Percentiles rank a stretch among this genome's conserved stretches.
Conservation (phyloP, 148 eudicot genomes). For the Nyssa sinensis region DNA sequence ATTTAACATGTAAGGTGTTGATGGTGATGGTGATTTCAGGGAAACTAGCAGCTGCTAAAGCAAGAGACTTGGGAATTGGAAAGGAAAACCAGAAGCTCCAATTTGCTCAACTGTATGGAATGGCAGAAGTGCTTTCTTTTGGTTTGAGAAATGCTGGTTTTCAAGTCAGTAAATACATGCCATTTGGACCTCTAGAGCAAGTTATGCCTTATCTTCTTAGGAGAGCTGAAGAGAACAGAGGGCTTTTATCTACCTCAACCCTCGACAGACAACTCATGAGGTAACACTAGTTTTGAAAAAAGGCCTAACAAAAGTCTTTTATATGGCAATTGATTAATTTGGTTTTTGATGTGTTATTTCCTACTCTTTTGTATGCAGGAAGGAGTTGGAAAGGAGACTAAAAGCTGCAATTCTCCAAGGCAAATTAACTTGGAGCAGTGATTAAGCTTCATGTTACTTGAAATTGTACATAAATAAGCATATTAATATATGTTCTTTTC, state of each 20-base stretch:
- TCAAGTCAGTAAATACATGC: slow-evolving; percentile 81
- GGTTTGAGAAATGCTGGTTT: slow-evolving; percentile 81
- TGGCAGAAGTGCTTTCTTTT: slow-evolving; percentile 68
- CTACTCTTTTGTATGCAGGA: slow-evolving; percentile 30
- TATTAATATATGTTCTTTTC: too few species aligned
- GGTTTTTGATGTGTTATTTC: neutral
- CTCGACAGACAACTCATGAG: slow-evolving; percentile 70
- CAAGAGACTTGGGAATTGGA: slow-evolving; percentile 52
- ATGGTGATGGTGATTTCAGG: slow-evolving; percentile 48
- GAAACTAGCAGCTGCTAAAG: slow-evolving; percentile 56
- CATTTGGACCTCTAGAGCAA: slow-evolving; percentile 73
- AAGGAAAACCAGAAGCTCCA: slow-evolving; percentile 54
- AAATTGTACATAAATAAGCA: neutral
- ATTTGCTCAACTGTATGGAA: slow-evolving; percentile 84
- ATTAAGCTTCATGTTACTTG: neutral
- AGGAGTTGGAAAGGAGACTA: slow-evolving; percentile 62
- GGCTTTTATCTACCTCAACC: slow-evolving; percentile 58
- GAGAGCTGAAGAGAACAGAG: slow-evolving; percentile 86
- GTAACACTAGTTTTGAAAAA: slow-evolving; percentile 28
- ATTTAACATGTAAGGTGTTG: neutral
- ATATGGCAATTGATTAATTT: neutral
- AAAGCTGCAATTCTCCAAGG: slow-evolving; percentile 27
- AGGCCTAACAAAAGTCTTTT: neutral
- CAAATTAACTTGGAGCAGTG: neutral
- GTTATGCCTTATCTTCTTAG: slow-evolving; percentile 77